phyloP scores from a whole-genome alignment of 2,329 filamentous ascomycete species.

The Thielaviopsis punctulata region DNA sequence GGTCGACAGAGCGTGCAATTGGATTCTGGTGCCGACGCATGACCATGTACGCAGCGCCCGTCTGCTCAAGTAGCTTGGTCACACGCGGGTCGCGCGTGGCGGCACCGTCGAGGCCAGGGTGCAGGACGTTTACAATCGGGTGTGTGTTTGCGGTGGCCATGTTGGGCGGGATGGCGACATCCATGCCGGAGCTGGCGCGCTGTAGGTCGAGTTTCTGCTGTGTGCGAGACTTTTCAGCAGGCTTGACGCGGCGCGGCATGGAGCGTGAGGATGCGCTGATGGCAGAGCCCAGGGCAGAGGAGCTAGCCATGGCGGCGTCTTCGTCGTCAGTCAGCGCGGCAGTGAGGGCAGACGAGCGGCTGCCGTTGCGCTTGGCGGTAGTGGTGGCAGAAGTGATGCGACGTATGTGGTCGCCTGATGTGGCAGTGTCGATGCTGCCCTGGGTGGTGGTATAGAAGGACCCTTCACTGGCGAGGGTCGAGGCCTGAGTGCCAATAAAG shows the following conservation, averaged over 20 bases:
- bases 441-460: constrained; percentile 31
- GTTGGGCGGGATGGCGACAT: constrained; percentile 26
- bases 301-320: constrained; percentile 17
- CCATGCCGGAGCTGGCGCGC: constrained; percentile 53
- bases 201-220: constrained; percentile 64
- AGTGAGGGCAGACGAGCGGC: background rate
- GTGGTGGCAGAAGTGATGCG: constrained; percentile 16
- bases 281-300: constrained; percentile 18
- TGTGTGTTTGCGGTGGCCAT: constrained; percentile 24
- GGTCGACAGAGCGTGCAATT: constrained; percentile 41
- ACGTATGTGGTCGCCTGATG: constrained; percentile 19
- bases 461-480: constrained; percentile 31
- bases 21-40: constrained; percentile 57
- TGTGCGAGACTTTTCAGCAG: constrained; percentile 45
- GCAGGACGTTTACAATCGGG: constrained; percentile 34
- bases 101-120: constrained; percentile 34
- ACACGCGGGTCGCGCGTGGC: constrained; percentile 42
- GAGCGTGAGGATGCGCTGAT: background rate
- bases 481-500: constrained; percentile 36
- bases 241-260: constrained; percentile 16
- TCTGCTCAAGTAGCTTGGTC: constrained; percentile 47
- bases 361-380: background rate
- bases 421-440: constrained; percentile 15
- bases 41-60: constrained; percentile 57
- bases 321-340: constrained; percentile 18